Evolutionary conservation across 2,329 filamentous ascomycete genomes (phyloP), one percentile per base, ranked within the genome.

Genomic region (Ascocoryne sarcoides): DNA sequence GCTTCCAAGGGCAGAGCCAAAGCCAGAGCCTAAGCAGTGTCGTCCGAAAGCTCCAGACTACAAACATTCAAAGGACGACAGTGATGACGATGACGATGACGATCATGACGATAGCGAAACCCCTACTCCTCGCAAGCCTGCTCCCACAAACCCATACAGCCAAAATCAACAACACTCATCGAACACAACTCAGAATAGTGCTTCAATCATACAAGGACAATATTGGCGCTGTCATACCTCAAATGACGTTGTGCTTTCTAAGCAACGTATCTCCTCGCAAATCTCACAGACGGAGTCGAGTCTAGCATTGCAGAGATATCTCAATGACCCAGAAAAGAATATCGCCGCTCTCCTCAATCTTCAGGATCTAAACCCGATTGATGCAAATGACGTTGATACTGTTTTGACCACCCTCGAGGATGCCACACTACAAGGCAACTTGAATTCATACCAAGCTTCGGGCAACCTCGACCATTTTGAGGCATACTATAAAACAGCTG

Each of bases 71-170:
- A 30, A 34, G n/a, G 30, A 38, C 35, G 35, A 35, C 15, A 35
- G 37, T 15, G 40, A 42, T 21, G 30, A 32, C n/a, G 36, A 42
- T 17, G 32, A 40, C n/a, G 38, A 40, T 29, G 20, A n/a, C 15
- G 9, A 17, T 9, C 21, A 30, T 23, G 17, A 15, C 19, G 30
- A 16, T 12, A 15, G 30, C 12, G 10, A 16, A 8, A 21, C 17
- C 8, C 32, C 32, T 5, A 21, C 32, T 7, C 23, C 23, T 26
- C 12, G 12, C 23, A 26, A 7, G 7, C 23, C 7, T 12, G 12
- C 23, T 7, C 12, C 7, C 23, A 7, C 23, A 7, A 7, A 26
- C 7, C 23, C 23, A 7, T 12, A 12, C 7, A 12, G 23, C 12
- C 23, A 26, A 12, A 26, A 12, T 26, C 23, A 26, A 26, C 23